These are phyloP conservation scores for Thraustochytrium sp. DNA, from an alignment of 352 stramenopile species.

Conservation along the genomic window DNA sequence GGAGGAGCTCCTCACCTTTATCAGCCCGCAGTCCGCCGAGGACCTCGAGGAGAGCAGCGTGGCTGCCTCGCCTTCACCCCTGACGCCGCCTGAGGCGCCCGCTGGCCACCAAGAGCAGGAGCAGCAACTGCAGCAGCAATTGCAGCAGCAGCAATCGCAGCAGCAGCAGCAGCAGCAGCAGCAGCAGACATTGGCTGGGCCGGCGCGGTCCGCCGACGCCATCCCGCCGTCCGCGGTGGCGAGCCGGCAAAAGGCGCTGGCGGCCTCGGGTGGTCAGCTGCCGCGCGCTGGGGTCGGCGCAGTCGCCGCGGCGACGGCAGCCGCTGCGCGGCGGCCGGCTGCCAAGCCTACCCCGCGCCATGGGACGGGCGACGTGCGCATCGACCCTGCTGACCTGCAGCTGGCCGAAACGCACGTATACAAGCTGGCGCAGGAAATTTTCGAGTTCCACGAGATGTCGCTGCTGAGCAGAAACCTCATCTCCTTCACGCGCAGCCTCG, in stretches of 20 bases:
- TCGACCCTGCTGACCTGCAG: constrained; percentile 61
- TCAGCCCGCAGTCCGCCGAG: constrained; percentile 63
- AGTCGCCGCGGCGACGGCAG: no score
- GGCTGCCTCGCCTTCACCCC: no score
- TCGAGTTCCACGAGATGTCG: constrained; percentile 74
- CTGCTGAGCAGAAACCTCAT: constrained; percentile 73
- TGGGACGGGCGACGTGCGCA: constrained; percentile 67
- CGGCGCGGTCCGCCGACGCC: no score
- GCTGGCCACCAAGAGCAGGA: neutral
- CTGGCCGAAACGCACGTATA: constrained; percentile 71
- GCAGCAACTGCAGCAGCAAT: neutral
- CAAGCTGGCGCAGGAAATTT: constrained; percentile 65
- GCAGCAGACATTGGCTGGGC: no score
- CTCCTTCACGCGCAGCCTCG: constrained; percentile 67
- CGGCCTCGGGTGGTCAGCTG: no score
- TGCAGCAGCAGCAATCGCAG: neutral
- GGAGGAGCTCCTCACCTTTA: constrained; percentile 65
- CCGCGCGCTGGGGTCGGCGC: no score
- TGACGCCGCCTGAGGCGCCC: neutral
- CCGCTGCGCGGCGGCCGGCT: no score
- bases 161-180: no score
- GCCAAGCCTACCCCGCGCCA: no score
- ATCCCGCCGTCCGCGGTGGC: no score
- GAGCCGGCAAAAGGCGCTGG: no score
- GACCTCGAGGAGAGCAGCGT: constrained; percentile 64